Conservation (phyloP, 352 stramenopile species). For the Globisporangium alternatum region DNA sequence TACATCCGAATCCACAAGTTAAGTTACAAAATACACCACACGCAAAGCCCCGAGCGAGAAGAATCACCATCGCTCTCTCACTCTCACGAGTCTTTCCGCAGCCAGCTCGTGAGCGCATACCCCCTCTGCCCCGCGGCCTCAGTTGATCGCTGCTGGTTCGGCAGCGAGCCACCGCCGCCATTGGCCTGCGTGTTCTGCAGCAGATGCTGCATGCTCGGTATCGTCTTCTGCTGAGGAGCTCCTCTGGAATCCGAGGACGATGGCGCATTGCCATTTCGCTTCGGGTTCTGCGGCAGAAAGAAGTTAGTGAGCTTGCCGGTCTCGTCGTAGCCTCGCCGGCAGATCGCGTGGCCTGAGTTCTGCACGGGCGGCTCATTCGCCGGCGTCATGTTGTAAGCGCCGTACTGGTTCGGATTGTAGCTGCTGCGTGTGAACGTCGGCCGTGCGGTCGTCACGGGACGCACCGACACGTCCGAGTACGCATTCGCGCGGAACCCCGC, state of each 20-base stretch:
- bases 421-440: conserved; percentile 49
- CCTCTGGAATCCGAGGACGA: not conserved
- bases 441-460: conserved; percentile 31
- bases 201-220: conserved; percentile 52
- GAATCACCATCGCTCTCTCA: not conserved
- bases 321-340: conserved; percentile 68
- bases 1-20: conserved; percentile 1
- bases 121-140: conserved; percentile 37
- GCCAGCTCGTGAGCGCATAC: conserved; percentile 66
- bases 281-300: conserved; percentile 59
- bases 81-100: conserved; percentile 37
- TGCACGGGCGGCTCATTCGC: conserved; percentile 41
- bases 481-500: conserved; percentile 46
- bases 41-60: not conserved
- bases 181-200: conserved; percentile 21
- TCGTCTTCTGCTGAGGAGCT: conserved; percentile 33
- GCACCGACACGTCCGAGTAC: conserved; percentile 64
- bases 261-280: conserved; percentile 11
- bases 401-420: conserved; percentile 71
- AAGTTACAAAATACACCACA: not conserved
- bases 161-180: conserved; percentile 10
- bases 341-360: conserved; percentile 31
- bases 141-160: conserved; percentile 23
- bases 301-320: conserved; percentile 78
- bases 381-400: conserved; percentile 54